Conservation (phyloP, 495 filamentous ascomycete species). For the Hypoxylon perforatum region DNA sequence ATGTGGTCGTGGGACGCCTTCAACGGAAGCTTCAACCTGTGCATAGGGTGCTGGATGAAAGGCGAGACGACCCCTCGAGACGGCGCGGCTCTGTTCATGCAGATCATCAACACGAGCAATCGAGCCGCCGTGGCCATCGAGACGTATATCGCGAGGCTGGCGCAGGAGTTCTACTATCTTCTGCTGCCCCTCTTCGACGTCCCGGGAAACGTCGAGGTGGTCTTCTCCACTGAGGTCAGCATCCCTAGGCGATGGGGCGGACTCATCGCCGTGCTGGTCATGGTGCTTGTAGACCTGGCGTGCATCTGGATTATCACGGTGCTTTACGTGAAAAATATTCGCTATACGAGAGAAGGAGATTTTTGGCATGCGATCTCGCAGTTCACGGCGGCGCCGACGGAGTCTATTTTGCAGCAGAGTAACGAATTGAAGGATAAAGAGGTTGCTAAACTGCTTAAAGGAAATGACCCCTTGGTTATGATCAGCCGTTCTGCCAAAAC, state of each 20-base stretch:
- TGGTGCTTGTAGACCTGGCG: neutral
- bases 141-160: neutral
- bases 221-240: neutral
- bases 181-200: conserved; percentile 1
- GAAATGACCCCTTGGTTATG: neutral
- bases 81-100: too few species aligned
- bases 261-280: neutral
- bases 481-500: neutral
- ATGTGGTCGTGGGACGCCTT: too few species aligned
- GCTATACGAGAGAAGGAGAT: conserved; percentile 5
- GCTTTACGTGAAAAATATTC: conserved; percentile 2
- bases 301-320: conserved; percentile 1
- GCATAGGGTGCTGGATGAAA: too few species aligned
- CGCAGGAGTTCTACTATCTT: neutral
- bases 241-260: neutral
- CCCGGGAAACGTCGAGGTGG: neutral
- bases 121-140: neutral
- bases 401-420: neutral
- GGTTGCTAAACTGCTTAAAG: neutral
- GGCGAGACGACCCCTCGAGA: too few species aligned
- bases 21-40: too few species aligned
- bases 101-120: neutral
- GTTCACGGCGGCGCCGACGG: neutral
- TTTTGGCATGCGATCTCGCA: conserved; percentile 9
- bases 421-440: conserved; percentile 2